Conservation (phyloP, 1,284 basidiomycete species). For the Mycena citricolor region DNA sequence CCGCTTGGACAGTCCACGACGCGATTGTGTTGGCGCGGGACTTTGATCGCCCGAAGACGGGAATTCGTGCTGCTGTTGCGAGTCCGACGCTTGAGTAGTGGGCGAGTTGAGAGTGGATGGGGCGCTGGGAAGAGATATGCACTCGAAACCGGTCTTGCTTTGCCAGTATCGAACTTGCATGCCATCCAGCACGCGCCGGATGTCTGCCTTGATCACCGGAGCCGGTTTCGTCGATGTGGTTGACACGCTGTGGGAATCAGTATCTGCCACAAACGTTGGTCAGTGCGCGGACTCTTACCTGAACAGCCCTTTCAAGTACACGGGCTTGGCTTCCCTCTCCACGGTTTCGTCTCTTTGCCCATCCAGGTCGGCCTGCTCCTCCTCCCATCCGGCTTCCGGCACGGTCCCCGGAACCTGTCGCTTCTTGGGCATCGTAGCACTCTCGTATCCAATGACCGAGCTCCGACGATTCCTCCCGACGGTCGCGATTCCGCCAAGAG, state of each 20-base stretch:
- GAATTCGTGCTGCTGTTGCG: constrained; percentile 22
- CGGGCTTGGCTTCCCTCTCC: constrained; percentile 81
- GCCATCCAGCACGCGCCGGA: constrained; percentile 84
- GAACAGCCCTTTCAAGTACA: constrained; percentile 88
- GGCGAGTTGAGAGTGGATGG: constrained; percentile 48
- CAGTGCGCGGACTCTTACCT: constrained; percentile 60
- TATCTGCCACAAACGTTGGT: constrained; percentile 6
- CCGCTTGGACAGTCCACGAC: no score
- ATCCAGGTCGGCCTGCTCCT: constrained; percentile 28
- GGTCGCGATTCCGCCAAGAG: no score
- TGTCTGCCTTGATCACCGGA: constrained; percentile 77
- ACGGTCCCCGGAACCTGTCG: no score
- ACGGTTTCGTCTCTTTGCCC: no score
- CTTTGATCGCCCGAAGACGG: constrained; percentile 52
- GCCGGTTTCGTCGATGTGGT: constrained; percentile 94
- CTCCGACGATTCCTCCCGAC: constrained; percentile 16
- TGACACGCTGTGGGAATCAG: constrained; percentile 62
- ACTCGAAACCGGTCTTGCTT: constrained; percentile 91
- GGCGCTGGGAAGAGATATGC: constrained; percentile 93
- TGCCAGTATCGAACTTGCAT: constrained; percentile 95
- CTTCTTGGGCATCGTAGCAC: constrained; percentile 12
- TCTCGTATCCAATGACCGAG: no score
- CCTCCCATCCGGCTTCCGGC: constrained; percentile 22
- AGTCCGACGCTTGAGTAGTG: background rate
- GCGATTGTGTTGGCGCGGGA: no score